Evolutionary conservation across 2,329 filamentous ascomycete species (phyloP).

Genomic region (Diplodia mutila): DNA sequence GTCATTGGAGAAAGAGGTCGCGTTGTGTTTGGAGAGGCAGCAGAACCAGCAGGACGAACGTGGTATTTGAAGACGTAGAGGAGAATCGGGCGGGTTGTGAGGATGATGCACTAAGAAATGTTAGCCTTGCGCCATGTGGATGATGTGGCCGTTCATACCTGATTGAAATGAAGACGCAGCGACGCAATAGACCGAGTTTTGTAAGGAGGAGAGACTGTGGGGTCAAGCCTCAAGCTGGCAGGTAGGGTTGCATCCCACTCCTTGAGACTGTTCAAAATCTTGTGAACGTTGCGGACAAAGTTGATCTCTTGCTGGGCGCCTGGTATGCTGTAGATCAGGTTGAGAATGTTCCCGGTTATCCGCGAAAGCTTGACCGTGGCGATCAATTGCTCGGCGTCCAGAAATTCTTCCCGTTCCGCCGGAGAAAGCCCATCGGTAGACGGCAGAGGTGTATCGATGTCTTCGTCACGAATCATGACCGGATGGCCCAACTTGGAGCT

Average conservation of each 20-base stretch:
- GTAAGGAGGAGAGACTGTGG: slow-evolving; percentile 34
- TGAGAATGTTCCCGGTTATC: slow-evolving; percentile 44
- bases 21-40: slow-evolving; percentile 18
- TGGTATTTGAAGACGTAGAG: slow-evolving; percentile 43
- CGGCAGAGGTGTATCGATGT: slow-evolving; percentile 49
- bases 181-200: slow-evolving; percentile 20
- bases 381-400: slow-evolving; percentile 42
- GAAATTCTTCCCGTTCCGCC: slow-evolving; percentile 43
- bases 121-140: not conserved
- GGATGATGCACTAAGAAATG: slow-evolving; percentile 42
- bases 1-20: slow-evolving; percentile 36
- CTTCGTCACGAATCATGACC: slow-evolving; percentile 53
- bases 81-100: slow-evolving; percentile 45
- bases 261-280: slow-evolving; percentile 44
- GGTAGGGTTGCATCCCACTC: slow-evolving; percentile 46
- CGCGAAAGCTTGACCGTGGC: slow-evolving; percentile 45
- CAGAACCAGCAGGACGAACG: slow-evolving; percentile 16
- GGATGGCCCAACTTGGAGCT: slow-evolving; percentile 55
- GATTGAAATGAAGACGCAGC: slow-evolving; percentile 24
- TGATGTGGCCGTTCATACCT: slow-evolving; percentile 1
- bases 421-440: slow-evolving; percentile 37
- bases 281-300: slow-evolving; percentile 45
- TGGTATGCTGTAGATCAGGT: slow-evolving; percentile 32
- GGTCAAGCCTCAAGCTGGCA: slow-evolving; percentile 39
- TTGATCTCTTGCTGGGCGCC: slow-evolving; percentile 28